phyloP scores from a whole-genome alignment of 1,139 yeast genomes.

The Taphrina populina region DNA sequence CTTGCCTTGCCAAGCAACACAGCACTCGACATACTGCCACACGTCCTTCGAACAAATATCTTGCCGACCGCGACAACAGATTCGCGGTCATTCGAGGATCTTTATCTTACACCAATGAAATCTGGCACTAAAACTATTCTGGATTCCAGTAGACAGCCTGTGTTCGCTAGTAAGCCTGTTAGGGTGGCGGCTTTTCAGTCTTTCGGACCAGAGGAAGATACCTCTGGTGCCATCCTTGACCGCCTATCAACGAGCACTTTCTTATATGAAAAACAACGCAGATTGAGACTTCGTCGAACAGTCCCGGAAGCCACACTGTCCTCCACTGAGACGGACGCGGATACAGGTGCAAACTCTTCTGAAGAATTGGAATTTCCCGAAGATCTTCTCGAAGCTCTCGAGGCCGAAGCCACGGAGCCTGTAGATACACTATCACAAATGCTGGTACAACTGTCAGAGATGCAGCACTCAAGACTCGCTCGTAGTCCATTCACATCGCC shows the following conservation, averaged over 20 bases:
- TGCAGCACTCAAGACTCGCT: constrained; percentile 2
- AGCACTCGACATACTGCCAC: not conserved
- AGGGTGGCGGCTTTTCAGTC: not conserved
- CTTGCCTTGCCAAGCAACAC: not conserved
- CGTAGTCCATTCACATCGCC: not conserved
- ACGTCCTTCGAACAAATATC: not conserved
- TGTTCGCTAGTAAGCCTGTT: not conserved
- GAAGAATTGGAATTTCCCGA: constrained; percentile 1
- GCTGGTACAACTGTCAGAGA: not conserved
- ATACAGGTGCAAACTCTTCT: not conserved
- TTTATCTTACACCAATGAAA: not conserved
- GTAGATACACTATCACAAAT: not conserved
- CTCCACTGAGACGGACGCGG: not conserved
- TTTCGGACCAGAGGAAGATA: constrained; percentile 7
- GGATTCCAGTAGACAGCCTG: constrained; percentile 1
- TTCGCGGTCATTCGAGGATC: not conserved
- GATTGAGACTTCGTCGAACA: not conserved
- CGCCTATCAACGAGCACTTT: not conserved
- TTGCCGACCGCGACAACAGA: constrained; percentile 1
- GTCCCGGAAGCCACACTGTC: not conserved
- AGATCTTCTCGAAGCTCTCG: constrained; percentile 8
- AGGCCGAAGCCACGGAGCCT: not conserved
- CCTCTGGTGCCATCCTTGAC: not conserved
- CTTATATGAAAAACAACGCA: too few relatives aligned
- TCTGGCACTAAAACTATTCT: not conserved